A percentile compares a stretch with the other conserved stretches of the same genome.
Conservation (phyloP, 176 grass and related monocot genomes). For the Cocos nucifera region DNA sequence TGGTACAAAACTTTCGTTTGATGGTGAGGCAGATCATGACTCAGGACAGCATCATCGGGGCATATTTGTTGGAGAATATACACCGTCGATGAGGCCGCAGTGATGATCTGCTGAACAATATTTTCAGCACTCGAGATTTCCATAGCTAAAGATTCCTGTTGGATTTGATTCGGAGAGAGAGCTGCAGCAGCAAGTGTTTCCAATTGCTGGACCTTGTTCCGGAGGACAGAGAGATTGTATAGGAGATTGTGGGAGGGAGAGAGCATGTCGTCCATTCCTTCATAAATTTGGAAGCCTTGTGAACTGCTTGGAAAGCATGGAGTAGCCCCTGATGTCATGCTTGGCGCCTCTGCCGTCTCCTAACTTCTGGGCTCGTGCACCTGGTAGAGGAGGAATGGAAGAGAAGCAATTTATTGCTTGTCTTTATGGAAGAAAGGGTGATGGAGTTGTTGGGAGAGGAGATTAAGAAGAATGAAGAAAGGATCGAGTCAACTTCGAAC, state of each 20-base stretch:
- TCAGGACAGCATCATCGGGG: background rate
- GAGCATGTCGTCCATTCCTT: slow-evolving; percentile 14
- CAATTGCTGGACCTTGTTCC: slow-evolving; percentile 11
- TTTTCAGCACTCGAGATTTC: background rate
- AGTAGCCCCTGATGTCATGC: background rate
- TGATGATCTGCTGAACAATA: slow-evolving; percentile 9
- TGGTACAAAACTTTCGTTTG: no score
- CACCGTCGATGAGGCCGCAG: background rate
- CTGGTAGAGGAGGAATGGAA: background rate
- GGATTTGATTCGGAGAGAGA: background rate
- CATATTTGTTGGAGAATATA: slow-evolving; percentile 1
- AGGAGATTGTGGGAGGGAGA: slow-evolving; percentile 4
- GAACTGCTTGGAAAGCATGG: background rate
- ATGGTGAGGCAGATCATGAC: no score
- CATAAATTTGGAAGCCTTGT: background rate
- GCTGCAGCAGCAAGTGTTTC: background rate
- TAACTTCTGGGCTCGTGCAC: background rate
- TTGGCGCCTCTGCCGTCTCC: no score
- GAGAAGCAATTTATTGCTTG: no score
- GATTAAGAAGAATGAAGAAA: slow-evolving; percentile 12
- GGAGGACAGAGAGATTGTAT: slow-evolving; percentile 1
- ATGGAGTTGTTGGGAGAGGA: background rate
- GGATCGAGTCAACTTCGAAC: slow-evolving; percentile 5
- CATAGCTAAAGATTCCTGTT: background rate
- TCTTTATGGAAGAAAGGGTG: no score